Base-by-base conservation (phyloP, 306 rosid species). In the Pyrus communis region DNA sequence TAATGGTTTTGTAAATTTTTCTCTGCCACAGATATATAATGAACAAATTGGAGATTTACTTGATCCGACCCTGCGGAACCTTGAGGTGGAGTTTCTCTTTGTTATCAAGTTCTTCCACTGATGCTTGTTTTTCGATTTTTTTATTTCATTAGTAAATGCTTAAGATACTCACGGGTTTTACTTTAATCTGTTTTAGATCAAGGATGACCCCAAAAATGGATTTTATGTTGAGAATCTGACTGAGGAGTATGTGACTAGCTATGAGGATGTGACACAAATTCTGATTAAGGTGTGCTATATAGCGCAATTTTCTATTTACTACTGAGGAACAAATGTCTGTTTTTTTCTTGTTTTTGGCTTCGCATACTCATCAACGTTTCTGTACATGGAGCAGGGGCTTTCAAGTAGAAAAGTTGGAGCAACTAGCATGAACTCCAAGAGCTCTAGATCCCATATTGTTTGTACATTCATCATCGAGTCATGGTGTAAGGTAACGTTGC, bases 351-450 rank as follows among this genome's bases (percentile, higher is more conserved):
- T 71, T 61, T 58, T 79, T 23, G 18, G 52, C 59, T 28, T 30
- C 22, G 11, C 22, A 54, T 13, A 51, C 68, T 64, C 43, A 73
- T 71, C 71, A 68, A 31, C 19, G 25, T 77, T 51, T 77, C 59
- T 45, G 19, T 33, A 25, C 73, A 62, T 69, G 84, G 70, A 82
- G 82, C 90, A 95, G 99, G 99, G 99, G 42, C 97, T 95, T 71
- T 95, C 99, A 40, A 92, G 93, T 79, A 91, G 96, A 88, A 95
- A 92, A 88, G 97, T 91, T 65, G 97, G 97, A 83, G 90, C 97
- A 59, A 89, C 97, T 67, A 86, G 92, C 81, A 79, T 85, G 83
- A 92, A 90, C 77, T 89, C 99, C 54, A 91, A 92, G 90, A 89
- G 97, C 86, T 95, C 99, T 58, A 89, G 93, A 75, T 95, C 99